Evolutionary conservation across 2,329 filamentous ascomycete genomes (phyloP), one percentile per base, ranked within the genome.

Genomic region (Hypoxylon sp.): DNA sequence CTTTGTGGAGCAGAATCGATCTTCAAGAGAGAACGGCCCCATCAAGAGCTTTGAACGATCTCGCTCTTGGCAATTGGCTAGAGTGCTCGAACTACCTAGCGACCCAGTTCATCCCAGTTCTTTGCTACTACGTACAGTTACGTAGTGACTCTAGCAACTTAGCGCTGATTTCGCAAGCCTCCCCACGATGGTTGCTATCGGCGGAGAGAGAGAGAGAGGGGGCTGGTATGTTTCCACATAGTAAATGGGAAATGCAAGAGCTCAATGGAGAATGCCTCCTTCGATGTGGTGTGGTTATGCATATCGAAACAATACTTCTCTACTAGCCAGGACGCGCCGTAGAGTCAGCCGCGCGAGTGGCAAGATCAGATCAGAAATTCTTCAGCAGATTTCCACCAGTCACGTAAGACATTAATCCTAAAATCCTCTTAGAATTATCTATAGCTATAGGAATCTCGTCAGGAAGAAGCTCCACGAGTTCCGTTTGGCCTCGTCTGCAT

Each of bases 1-100:
- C 28, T 22, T 19, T 61, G 59, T 68, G 62, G 65, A 68, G 62
- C 54, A 39, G 19, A 68, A 65, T 68, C 65, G 65, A 68, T 68
- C 65, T 68, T 66, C 57, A 54, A 41, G 6, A 34, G 61, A 57
- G 52, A 62, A 59, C 59, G 57, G 65, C 54, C 56, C 63, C 65
- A 55, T 64, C 58, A 15, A 64, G 50, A 59, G 54, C 56, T 59
- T 64, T 47, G 59, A 68, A 68, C 65, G 65, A 68, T 68, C 65
- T 68, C 59, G 59, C 57, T 59, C 65, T 66, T 68, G 65, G 59
- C 62, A 52, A 59, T 65, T 55, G 59, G 52, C 41, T 65, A 61
- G 57, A 61, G 37, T 44, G 37, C 37, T 55, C 52, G 56, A 62
- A 55, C 57, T 65, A 43, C 26, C 37, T 41, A 41, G 37, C 37